A percentile compares a stretch with the other conserved stretches of the same genome.
These are phyloP conservation scores for Stephania japonica DNA, from an alignment of 164 flowering plant genomes.

Conservation along the genomic window DNA sequence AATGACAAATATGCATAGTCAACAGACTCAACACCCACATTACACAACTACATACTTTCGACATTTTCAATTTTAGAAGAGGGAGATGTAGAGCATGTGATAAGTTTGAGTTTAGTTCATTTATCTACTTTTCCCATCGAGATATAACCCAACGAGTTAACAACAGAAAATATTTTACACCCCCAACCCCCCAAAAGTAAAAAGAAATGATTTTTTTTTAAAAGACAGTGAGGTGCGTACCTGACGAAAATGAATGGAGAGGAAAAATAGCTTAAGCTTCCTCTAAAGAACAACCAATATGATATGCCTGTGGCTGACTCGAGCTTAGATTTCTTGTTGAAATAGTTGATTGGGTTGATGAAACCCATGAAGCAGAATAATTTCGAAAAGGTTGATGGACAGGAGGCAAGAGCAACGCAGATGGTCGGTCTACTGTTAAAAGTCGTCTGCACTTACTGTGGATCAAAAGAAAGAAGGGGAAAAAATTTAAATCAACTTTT, in stretches of 20 bases:
- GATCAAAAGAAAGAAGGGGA: conserved; percentile 2
- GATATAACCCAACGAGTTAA: background rate
- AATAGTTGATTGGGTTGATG: conserved; percentile 25
- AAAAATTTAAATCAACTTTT: background rate
- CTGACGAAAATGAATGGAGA: background rate
- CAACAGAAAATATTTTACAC: background rate
- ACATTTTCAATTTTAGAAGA: no score
- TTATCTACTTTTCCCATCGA: no score
- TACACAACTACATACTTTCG: no score
- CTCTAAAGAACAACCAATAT: conserved; percentile 56
- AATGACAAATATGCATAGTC: no score
- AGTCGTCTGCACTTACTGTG: conserved; percentile 77
- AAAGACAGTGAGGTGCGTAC: background rate
- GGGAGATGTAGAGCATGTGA: background rate
- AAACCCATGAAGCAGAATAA: conserved; percentile 16
- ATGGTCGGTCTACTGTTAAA: conserved; percentile 57
- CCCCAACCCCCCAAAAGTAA: background rate
- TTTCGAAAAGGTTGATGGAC: conserved; percentile 49
- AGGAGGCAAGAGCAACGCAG: conserved; percentile 66
- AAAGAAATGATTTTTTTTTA: background rate
- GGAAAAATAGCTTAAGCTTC: conserved; percentile 26
- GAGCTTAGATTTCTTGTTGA: conserved; percentile 30
- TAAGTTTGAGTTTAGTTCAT: background rate
- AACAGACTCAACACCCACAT: no score
- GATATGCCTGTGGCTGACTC: conserved; percentile 42